A percentile compares a stretch with the other conserved stretches of the same genome.
These are phyloP conservation scores for Termitomyces sp. DNA, from an alignment of 768 basidiomycete species.

Conservation along the genomic window DNA sequence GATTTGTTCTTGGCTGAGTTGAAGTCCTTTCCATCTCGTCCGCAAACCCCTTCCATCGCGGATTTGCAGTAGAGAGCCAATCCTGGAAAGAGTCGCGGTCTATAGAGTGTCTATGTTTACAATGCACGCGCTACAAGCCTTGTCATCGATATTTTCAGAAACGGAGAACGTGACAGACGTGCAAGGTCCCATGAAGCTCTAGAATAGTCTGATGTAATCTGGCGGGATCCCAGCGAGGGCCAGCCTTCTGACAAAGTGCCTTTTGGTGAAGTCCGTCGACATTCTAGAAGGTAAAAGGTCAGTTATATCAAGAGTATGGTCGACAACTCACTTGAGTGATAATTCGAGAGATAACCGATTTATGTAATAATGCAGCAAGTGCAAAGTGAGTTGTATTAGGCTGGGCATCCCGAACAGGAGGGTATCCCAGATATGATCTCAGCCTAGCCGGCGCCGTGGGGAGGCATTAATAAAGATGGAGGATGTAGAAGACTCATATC, in stretches of 20 bases:
- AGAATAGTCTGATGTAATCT: constrained; percentile 44
- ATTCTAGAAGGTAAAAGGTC: constrained; percentile 34
- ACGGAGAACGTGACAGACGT: constrained; percentile 34
- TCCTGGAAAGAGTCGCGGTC: constrained; percentile 69
- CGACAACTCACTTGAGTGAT: constrained; percentile 64
- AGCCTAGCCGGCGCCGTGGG: constrained; percentile 32
- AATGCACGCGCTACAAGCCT: constrained; percentile 65
- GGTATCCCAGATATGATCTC: constrained; percentile 80
- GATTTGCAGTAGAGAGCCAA: constrained; percentile 67
- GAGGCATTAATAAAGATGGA: constrained; percentile 4
- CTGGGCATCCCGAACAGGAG: constrained; percentile 71
- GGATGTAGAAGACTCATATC: constrained; percentile 13
- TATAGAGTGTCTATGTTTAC: constrained; percentile 64
- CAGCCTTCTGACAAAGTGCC: constrained; percentile 41
- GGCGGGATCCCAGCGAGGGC: constrained; percentile 28
- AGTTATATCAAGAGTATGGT: constrained; percentile 12
- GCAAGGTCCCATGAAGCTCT: constrained; percentile 86
- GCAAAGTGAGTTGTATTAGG: constrained; percentile 91
- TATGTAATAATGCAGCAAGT: constrained; percentile 74
- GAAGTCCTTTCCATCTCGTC: constrained; percentile 58
- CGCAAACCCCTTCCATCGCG: constrained; percentile 67
- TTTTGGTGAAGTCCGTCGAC: constrained; percentile 95
- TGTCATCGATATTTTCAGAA: neutral
- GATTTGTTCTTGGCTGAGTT: constrained; percentile 71
- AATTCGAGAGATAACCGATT: constrained; percentile 50